phyloP scores from a whole-genome alignment of 768 basidiomycete genomes.

The Phaffia australis region DNA sequence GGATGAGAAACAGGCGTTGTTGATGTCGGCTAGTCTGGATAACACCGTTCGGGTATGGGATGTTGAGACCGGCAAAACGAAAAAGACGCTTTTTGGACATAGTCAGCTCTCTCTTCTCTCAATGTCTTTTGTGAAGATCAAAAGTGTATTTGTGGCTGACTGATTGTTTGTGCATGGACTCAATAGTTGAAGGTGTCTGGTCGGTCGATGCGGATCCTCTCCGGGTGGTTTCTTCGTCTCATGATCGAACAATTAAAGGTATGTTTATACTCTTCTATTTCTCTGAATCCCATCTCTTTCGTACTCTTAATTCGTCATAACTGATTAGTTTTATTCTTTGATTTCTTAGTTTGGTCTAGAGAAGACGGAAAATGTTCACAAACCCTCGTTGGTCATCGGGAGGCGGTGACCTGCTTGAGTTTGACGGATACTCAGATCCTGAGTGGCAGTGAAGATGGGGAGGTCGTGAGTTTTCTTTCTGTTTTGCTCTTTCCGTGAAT shows the following conservation, averaged over 20 bases:
- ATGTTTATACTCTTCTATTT: slow-evolving; percentile 31
- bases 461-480: slow-evolving; percentile 46
- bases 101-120: slow-evolving; percentile 25
- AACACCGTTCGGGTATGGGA: slow-evolving; percentile 97
- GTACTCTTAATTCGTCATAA: background rate
- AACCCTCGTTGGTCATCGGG: slow-evolving; percentile 86
- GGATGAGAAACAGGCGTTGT: slow-evolving; percentile 41
- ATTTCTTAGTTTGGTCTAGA: slow-evolving; percentile 73
- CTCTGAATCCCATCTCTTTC: slow-evolving; percentile 9
- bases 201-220: slow-evolving; percentile 77
- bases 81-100: slow-evolving; percentile 71
- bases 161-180: background rate
- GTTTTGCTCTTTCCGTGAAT: background rate
- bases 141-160: slow-evolving; percentile 44
- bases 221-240: slow-evolving; percentile 81
- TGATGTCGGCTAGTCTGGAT: slow-evolving; percentile 83
- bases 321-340: slow-evolving; percentile 21
- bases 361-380: slow-evolving; percentile 77
- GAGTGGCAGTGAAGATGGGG: slow-evolving; percentile 88
- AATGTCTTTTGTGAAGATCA: background rate
- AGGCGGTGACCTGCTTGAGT: slow-evolving; percentile 80
- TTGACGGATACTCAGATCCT: slow-evolving; percentile 91
- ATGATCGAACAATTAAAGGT: slow-evolving; percentile 95
- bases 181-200: slow-evolving; percentile 81
- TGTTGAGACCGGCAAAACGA: slow-evolving; percentile 66